These are phyloP conservation scores for Calocybe gambosa DNA, from an alignment of 1,284 basidiomycete genomes.

Conservation along the genomic window DNA sequence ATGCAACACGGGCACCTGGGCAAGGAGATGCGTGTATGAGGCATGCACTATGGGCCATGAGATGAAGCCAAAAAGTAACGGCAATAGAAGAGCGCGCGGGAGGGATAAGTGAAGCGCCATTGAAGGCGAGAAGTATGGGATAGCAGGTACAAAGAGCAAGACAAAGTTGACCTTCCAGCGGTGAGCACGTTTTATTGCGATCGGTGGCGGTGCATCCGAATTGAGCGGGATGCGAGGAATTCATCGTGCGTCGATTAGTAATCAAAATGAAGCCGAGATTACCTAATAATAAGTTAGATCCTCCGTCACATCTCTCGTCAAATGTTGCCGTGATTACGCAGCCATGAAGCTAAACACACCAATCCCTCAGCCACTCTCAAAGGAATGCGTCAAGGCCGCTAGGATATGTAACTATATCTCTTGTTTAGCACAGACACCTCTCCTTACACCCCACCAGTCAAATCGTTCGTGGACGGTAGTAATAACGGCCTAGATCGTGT, in stretches of 20 bases:
- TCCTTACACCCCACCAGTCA: constrained; percentile 36
- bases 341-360: constrained; percentile 56
- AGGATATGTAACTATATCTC: constrained; percentile 54
- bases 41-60: constrained; percentile 2
- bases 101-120: not conserved
- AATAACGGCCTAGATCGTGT: constrained; percentile 75
- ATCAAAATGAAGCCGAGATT: not conserved
- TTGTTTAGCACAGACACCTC: not conserved
- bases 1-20: constrained; percentile 1
- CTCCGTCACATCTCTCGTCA: not conserved
- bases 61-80: not conserved
- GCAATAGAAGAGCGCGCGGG: not conserved
- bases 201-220: constrained; percentile 8
- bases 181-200: not conserved
- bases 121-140: not conserved
- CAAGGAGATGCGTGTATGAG: constrained; percentile 10
- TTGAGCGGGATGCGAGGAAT: too few relatives aligned
- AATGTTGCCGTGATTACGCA: too few relatives aligned
- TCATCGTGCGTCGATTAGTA: too few relatives aligned
- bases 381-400: constrained; percentile 70
- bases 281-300: constrained; percentile 1
- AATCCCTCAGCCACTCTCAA: constrained; percentile 64
- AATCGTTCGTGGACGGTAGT: constrained; percentile 64
- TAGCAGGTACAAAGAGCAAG: not conserved
- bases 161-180: not conserved